phyloP scores from a whole-genome alignment of 2,329 filamentous ascomycete genomes.

The Fusarium nematophilum region DNA sequence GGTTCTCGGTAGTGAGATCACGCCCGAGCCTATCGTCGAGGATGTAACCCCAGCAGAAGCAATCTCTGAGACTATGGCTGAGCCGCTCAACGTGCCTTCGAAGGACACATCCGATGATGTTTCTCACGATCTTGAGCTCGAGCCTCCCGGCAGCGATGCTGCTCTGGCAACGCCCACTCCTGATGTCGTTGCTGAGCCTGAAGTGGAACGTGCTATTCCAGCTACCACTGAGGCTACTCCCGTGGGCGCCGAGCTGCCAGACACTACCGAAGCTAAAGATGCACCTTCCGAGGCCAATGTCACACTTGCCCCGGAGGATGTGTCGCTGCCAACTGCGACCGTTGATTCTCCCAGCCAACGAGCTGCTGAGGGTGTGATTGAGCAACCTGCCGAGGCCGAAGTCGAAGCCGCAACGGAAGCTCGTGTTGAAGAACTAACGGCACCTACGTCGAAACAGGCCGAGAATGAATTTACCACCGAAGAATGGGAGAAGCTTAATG shows the following conservation, averaged over 20 bases:
- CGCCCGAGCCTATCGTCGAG: neutral
- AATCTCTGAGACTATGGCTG: neutral
- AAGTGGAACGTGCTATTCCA: neutral
- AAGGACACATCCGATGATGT: neutral
- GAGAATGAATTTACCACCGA: constrained; percentile 39
- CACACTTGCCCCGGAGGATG: neutral
- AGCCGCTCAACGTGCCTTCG: constrained; percentile 1
- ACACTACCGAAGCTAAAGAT: neutral
- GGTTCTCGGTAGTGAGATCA: neutral
- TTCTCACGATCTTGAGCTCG: neutral
- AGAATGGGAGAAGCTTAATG: constrained; percentile 32
- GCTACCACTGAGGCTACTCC: neutral
- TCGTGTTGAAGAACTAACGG: neutral
- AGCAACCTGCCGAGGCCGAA: constrained; percentile 9
- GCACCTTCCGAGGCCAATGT: neutral
- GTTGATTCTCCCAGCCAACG: neutral
- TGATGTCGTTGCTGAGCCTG: constrained; percentile 11
- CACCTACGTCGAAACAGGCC: constrained; percentile 17
- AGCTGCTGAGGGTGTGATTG: neutral
- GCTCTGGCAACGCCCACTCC: neutral
- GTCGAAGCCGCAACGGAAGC: neutral
- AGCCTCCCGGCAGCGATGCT: neutral
- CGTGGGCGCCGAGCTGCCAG: neutral
- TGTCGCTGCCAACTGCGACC: neutral
- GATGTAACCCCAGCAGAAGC: neutral